Evolutionary conservation across 1,284 basidiomycete species (phyloP).

Genomic region (Anthracocystis walkeri): DNA sequence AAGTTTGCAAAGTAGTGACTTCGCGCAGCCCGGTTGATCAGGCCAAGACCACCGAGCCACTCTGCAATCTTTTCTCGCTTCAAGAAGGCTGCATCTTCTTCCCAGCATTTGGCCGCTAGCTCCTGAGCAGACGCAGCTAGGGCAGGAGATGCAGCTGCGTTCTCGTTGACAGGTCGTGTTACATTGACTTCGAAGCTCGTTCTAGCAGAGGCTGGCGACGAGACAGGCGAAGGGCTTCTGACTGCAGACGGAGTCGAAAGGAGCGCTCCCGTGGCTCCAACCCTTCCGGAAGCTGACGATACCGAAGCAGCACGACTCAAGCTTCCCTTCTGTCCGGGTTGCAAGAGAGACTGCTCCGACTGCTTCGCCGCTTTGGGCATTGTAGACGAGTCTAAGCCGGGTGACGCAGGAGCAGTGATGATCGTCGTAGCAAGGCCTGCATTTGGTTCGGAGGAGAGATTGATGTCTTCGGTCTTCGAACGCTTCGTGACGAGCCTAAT

Average conservation of each 20-base stretch:
- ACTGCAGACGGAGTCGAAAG: conserved; percentile 21
- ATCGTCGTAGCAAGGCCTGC: conserved; percentile 13
- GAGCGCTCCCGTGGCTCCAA: conserved; percentile 4
- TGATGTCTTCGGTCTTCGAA: conserved; percentile 21
- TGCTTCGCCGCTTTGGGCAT: conserved; percentile 27
- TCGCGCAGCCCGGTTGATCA: conserved; percentile 81
- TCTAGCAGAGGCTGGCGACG: conserved; percentile 25
- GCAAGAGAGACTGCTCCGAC: conserved; percentile 19
- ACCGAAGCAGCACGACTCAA: conserved; percentile 16
- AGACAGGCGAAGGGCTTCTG: conserved; percentile 24
- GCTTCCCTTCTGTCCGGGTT: conserved; percentile 24
- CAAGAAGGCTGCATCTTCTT: conserved; percentile 86
- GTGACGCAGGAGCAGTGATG: conserved; percentile 24
- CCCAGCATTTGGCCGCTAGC: conserved; percentile 82
- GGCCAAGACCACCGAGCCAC: conserved; percentile 87
- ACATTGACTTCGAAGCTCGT: conserved; percentile 30
- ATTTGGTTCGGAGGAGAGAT: conserved; percentile 2
- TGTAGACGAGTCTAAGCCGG: conserved; percentile 16
- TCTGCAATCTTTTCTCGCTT: conserved; percentile 92
- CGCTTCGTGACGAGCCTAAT: conserved; percentile 51
- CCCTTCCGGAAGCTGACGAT: conserved; percentile 5
- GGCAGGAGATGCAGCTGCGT: conserved; percentile 4
- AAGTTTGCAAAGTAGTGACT: conserved; percentile 87
- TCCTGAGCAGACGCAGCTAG: conserved; percentile 68
- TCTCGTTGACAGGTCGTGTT: conserved; percentile 13